Conservation (phyloP, 495 filamentous ascomycete genomes). For the Terfezia claveryi region DNA sequence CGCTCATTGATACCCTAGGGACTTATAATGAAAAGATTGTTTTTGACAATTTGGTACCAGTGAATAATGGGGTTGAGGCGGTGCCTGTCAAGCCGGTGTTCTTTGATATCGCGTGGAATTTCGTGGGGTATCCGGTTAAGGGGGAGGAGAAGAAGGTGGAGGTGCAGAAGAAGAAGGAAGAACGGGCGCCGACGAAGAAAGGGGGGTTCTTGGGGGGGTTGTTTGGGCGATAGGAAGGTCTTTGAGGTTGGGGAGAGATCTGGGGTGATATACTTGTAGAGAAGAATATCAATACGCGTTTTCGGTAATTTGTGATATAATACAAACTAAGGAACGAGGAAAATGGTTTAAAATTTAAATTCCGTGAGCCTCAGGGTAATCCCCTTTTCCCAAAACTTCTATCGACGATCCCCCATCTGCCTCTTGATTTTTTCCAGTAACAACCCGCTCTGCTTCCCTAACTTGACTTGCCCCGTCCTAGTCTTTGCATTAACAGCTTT, state of each 20-base stretch:
- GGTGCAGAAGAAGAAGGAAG: constrained; percentile 4
- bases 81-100: constrained; percentile 91
- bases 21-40: constrained; percentile 51
- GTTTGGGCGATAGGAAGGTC: constrained; percentile 15
- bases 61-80: constrained; percentile 60
- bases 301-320: not conserved
- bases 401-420: constrained; percentile 16
- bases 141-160: constrained; percentile 7
- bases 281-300: not conserved
- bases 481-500: constrained; percentile 27
- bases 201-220: constrained; percentile 17
- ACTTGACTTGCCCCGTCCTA: constrained; percentile 43
- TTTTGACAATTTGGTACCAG: constrained; percentile 58
- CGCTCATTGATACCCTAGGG: constrained; percentile 37
- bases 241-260: not conserved
- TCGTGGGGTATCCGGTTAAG: constrained; percentile 70
- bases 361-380: too few species aligned
- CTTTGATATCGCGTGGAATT: constrained; percentile 95
- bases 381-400: too few species aligned
- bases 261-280: not conserved
- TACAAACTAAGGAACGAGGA: not conserved
- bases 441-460: constrained; percentile 69
- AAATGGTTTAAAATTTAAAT: too few species aligned
- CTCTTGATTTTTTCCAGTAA: constrained; percentile 61
- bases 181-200: constrained; percentile 9